Conservation (phyloP, 2,329 filamentous ascomycete genomes). For the Lizonia empirigonia region DNA sequence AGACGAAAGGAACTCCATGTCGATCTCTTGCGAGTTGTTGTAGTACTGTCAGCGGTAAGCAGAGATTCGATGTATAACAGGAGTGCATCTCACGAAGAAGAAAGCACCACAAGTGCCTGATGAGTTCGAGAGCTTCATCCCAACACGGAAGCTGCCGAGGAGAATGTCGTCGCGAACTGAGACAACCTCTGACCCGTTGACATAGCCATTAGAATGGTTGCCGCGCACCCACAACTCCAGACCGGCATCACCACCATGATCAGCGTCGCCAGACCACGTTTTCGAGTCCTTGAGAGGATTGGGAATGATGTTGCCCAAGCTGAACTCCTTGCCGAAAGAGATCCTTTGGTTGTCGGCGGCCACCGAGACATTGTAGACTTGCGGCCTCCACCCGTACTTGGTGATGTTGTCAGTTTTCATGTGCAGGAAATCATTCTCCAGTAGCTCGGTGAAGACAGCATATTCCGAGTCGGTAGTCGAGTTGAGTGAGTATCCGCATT, state of each 20-base stretch:
- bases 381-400: slow-evolving; percentile 64
- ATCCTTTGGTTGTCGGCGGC: slow-evolving; percentile 61
- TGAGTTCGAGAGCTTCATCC: slow-evolving; percentile 66
- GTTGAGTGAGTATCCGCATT: slow-evolving; percentile 72
- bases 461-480: slow-evolving; percentile 49
- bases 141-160: slow-evolving; percentile 72
- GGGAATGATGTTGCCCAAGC: slow-evolving; percentile 61
- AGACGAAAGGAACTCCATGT: slow-evolving; percentile 76
- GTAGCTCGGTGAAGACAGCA: slow-evolving; percentile 68
- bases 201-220: slow-evolving; percentile 53
- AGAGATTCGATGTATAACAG: background rate
- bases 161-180: slow-evolving; percentile 65
- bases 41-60: slow-evolving; percentile 62
- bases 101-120: slow-evolving; percentile 77
- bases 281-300: slow-evolving; percentile 55
- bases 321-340: slow-evolving; percentile 68
- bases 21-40: slow-evolving; percentile 80
- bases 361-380: slow-evolving; percentile 67
- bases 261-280: slow-evolving; percentile 54
- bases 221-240: slow-evolving; percentile 48
- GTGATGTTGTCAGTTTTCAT: slow-evolving; percentile 56
- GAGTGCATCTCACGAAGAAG: slow-evolving; percentile 68
- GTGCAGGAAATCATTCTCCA: slow-evolving; percentile 75
- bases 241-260: slow-evolving; percentile 50
- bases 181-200: slow-evolving; percentile 69